Evolutionary conservation across 2,329 filamentous ascomycete species (phyloP).

Genomic region (Fusarium equiseti): DNA sequence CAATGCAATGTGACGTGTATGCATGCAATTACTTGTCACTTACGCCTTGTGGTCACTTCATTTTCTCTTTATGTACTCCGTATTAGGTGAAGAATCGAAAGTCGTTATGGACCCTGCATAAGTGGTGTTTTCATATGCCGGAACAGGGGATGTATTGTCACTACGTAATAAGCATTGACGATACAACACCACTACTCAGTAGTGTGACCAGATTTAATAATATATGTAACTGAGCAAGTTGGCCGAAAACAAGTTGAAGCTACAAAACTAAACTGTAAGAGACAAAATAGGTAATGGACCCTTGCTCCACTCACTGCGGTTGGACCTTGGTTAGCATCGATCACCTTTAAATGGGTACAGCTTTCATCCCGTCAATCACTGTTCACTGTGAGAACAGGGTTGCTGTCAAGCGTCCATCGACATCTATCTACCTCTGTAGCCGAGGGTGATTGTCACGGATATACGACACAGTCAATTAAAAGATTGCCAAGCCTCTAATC

Average conservation of each 20-base stretch:
- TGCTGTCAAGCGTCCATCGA: no score
- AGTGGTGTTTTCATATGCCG: not conserved
- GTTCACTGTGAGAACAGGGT: not conserved
- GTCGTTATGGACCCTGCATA: conserved; percentile 5
- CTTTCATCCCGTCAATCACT: not conserved
- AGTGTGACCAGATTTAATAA: no score
- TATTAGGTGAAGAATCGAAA: not conserved
- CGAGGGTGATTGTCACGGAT: not conserved
- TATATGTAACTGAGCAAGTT: not conserved
- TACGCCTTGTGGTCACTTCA: no score
- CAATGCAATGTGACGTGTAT: not conserved
- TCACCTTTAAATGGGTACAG: not conserved
- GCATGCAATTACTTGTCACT: not conserved
- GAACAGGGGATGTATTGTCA: not conserved
- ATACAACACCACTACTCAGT: no score
- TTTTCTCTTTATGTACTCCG: not conserved
- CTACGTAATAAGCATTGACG: not conserved
- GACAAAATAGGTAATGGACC: not conserved
- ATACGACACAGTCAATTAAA: not conserved
- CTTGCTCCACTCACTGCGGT: not conserved
- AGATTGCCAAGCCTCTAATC: not conserved
- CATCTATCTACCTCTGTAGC: no score
- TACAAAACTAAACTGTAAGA: not conserved
- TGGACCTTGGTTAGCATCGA: not conserved
- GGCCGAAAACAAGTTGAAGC: not conserved